A percentile compares a stretch with the other conserved stretches of the same genome.
Evolutionary conservation across 176 grass and related monocot genomes (phyloP).

Genomic region (Avena insularis): DNA sequence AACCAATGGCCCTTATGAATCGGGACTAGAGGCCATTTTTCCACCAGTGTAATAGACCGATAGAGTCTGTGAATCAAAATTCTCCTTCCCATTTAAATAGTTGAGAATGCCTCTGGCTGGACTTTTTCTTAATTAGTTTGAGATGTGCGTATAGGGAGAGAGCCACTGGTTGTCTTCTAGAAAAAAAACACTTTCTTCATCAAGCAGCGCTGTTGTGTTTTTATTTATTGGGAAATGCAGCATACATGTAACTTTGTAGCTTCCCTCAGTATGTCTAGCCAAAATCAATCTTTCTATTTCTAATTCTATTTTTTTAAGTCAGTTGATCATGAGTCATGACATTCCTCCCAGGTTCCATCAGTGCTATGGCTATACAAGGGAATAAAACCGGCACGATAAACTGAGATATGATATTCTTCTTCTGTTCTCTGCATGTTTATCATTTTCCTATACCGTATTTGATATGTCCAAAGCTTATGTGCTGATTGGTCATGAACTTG

Average conservation of each 20-base stretch:
- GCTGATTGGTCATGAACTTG: too few relatives aligned
- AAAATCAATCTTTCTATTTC: background rate
- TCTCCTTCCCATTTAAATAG: background rate
- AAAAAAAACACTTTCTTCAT: background rate
- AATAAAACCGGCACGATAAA: too few relatives aligned
- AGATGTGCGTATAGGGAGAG: background rate
- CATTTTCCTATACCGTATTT: too few relatives aligned
- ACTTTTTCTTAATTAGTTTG: background rate
- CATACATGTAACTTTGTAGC: background rate
- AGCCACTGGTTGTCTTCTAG: too few relatives aligned
- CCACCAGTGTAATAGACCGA: background rate
- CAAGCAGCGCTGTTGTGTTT: background rate
- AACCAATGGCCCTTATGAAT: too few relatives aligned
- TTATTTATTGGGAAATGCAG: background rate
- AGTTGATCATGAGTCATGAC: too few relatives aligned
- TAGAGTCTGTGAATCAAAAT: background rate
- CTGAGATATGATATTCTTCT: too few relatives aligned
- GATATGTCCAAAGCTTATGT: too few relatives aligned
- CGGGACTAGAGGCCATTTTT: too few relatives aligned
- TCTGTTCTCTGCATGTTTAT: too few relatives aligned
- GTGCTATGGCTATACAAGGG: too few relatives aligned
- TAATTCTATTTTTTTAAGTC: background rate
- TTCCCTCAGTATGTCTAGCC: background rate
- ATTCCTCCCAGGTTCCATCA: too few relatives aligned
- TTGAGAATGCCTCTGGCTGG: background rate